phyloP scores from a whole-genome alignment of 2,329 filamentous ascomycete species.

The Colletotrichum viniferum region DNA sequence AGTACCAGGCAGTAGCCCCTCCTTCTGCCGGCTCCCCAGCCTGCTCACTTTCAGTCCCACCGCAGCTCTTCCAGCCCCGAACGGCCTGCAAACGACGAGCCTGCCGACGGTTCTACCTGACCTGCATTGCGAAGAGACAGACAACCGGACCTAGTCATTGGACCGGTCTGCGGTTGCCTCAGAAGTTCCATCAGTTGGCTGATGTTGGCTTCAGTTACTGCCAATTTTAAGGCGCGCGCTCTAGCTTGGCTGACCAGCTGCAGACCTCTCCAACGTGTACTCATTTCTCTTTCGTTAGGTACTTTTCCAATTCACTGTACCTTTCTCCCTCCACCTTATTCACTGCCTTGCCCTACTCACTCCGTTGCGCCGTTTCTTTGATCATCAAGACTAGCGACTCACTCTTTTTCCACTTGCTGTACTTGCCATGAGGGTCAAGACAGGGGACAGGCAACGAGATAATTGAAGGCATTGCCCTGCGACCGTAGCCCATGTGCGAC shows the following conservation, averaged over 20 bases:
- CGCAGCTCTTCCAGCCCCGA: background rate
- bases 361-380: background rate
- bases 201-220: background rate
- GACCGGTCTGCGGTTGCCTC: background rate
- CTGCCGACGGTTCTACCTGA: background rate
- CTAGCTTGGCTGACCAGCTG: background rate
- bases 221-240: background rate
- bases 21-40: background rate
- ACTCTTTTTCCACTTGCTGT: background rate
- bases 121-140: background rate
- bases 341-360: background rate
- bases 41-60: background rate
- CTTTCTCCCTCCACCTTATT: background rate
- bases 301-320: background rate
- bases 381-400: background rate
- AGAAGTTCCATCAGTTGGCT: background rate
- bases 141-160: background rate
- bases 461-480: background rate
- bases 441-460: background rate
- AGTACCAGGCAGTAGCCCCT: background rate
- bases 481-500: background rate
- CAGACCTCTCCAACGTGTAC: background rate
- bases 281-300: background rate
- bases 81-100: background rate
- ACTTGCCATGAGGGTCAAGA: background rate